Evolutionary conservation across 441 rosid species (phyloP).

Genomic region (Kokia cookei): DNA sequence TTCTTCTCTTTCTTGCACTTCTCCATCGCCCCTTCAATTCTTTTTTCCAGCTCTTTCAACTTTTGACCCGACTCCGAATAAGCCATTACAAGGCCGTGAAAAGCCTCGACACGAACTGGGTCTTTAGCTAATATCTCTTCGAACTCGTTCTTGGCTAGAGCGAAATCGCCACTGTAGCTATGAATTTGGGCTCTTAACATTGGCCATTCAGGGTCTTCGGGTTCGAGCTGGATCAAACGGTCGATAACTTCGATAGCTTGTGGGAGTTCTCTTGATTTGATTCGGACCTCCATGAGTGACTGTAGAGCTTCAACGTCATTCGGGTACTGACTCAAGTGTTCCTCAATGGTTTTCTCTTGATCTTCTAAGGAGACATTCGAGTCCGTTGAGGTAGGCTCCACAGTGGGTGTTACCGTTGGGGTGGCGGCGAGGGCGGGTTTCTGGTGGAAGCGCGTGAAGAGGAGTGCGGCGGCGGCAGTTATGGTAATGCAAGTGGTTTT

Average conservation of each 20-base stretch:
- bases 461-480: background rate
- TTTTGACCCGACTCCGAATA: background rate
- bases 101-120: background rate
- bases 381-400: background rate
- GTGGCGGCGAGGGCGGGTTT: background rate
- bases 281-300: background rate
- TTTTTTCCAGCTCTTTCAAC: background rate
- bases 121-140: background rate
- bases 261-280: background rate
- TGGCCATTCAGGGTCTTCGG: background rate
- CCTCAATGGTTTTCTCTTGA: background rate
- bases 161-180: conserved; percentile 1
- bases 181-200: background rate
- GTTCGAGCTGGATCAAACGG: background rate
- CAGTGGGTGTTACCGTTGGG: background rate
- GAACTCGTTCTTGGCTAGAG: background rate
- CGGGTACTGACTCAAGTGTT: background rate
- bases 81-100: background rate
- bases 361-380: background rate
- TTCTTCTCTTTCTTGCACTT: background rate
- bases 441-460: background rate
- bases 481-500: background rate
- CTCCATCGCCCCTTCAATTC: background rate
- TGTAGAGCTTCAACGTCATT: background rate
- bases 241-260: background rate